These are phyloP conservation scores for Fraxinus excelsior DNA, from an alignment of 257 asterid genomes.

Conservation along the genomic window DNA sequence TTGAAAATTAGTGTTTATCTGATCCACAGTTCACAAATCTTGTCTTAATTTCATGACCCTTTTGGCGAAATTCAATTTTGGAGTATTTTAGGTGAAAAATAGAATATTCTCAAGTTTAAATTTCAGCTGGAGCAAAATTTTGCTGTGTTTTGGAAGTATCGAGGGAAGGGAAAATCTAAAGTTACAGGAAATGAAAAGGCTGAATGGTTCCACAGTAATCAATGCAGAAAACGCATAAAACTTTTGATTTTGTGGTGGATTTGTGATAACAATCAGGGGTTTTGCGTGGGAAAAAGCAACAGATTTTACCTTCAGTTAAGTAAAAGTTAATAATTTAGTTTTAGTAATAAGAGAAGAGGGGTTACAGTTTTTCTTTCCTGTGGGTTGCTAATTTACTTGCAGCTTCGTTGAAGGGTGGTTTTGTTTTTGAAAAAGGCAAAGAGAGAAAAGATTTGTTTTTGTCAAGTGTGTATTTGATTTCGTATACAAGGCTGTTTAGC, in stretches of 20 bases:
- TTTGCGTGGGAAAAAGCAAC: conserved; percentile 24
- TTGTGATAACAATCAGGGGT: conserved; percentile 22
- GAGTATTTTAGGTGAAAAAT: not conserved
- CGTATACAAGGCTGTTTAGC: conserved; percentile 39
- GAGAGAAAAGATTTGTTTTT: conserved; percentile 30
- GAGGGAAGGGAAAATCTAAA: conserved; percentile 6
- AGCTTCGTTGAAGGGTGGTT: conserved; percentile 26
- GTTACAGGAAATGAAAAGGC: conserved; percentile 4
- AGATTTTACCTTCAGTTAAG: conserved; percentile 36
- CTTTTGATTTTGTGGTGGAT: conserved; percentile 17
- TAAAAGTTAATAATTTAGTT: conserved; percentile 20
- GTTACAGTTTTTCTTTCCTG: conserved; percentile 4
- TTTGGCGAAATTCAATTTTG: not conserved
- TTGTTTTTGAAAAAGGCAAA: conserved; percentile 6
- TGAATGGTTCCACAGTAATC: conserved; percentile 10
- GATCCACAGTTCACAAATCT: not conserved
- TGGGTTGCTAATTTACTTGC: conserved; percentile 11
- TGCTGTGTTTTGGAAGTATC: conserved; percentile 17
- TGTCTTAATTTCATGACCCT: not conserved
- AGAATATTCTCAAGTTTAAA: conserved; percentile 3
- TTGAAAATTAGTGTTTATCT: not conserved
- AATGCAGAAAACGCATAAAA: not conserved
- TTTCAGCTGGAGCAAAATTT: conserved; percentile 5
- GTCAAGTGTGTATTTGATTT: conserved; percentile 49
- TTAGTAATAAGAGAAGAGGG: conserved; percentile 6